Conservation (phyloP, 768 basidiomycete species). For the Sporobolomyces roseus region DNA sequence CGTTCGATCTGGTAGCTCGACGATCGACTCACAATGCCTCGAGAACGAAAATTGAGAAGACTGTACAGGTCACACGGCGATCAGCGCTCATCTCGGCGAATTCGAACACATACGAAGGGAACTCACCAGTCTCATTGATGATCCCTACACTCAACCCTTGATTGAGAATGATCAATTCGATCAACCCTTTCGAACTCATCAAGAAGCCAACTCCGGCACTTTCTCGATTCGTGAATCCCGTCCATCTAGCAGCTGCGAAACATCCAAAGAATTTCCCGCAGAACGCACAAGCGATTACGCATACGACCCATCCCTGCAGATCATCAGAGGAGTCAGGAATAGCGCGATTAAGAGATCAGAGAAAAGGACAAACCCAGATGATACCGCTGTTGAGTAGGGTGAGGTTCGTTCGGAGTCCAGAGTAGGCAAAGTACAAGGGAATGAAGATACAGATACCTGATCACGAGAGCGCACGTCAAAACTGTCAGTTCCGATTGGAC, state of each 20-base stretch:
- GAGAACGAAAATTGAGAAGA: conserved; percentile 27
- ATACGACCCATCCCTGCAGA: conserved; percentile 70
- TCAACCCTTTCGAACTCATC: conserved; percentile 81
- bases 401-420: conserved; percentile 75
- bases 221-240: conserved; percentile 72
- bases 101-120: no score
- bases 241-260: conserved; percentile 57
- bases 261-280: conserved; percentile 73
- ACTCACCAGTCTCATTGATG: conserved; percentile 63
- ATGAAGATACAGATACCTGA: conserved; percentile 40
- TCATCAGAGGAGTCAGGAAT: no score
- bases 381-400: conserved; percentile 68
- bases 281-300: conserved; percentile 72
- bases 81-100: no score
- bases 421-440: conserved; percentile 74
- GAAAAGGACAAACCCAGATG: conserved; percentile 69
- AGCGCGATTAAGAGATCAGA: neutral
- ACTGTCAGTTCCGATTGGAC: no score
- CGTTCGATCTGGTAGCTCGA: no score
- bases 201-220: conserved; percentile 74
- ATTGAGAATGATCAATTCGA: conserved; percentile 87
- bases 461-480: no score
- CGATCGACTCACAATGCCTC: no score
- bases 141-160: conserved; percentile 75
- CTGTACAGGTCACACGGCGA: neutral